These are phyloP conservation scores for Chamaenerion angustifolium DNA, from an alignment of 345 rosid species.

Conservation along the genomic window DNA sequence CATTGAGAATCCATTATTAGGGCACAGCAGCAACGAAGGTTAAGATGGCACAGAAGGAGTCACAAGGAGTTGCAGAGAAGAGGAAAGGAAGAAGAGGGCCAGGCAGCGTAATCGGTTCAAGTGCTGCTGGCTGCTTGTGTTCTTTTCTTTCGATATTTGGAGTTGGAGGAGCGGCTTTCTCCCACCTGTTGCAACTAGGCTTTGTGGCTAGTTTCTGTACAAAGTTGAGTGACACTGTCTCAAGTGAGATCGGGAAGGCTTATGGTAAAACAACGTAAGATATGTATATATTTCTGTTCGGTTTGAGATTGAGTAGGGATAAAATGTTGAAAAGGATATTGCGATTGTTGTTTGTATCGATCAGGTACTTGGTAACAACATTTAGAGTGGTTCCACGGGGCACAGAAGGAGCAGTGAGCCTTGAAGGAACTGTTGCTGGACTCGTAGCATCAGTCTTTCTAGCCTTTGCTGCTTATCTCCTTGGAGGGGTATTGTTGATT, in stretches of 20 bases:
- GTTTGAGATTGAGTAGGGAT: neutral
- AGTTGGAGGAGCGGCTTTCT: constrained; percentile 45
- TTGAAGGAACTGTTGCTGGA: constrained; percentile 91
- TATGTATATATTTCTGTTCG: neutral
- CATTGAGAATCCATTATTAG: constrained; percentile 21
- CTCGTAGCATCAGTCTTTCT: constrained; percentile 62
- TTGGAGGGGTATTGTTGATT: constrained; percentile 49
- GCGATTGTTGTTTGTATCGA: constrained; percentile 1
- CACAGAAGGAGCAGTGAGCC: constrained; percentile 92
- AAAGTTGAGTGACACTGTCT: constrained; percentile 84
- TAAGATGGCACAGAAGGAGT: constrained; percentile 93
- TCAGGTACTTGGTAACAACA: constrained; percentile 73
- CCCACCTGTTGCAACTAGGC: constrained; percentile 62
- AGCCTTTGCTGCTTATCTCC: constrained; percentile 48
- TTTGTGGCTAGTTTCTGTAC: constrained; percentile 96
- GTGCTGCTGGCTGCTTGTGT: constrained; percentile 90
- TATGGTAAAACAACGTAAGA: constrained; percentile 93
- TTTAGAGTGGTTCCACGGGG: constrained; percentile 88
- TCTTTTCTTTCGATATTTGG: constrained; percentile 62
- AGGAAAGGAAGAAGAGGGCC: constrained; percentile 93
- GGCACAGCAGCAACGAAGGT: constrained; percentile 93
- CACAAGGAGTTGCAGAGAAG: constrained; percentile 93
- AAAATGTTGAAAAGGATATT: neutral
- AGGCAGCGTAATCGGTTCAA: constrained; percentile 92
- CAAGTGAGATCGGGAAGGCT: constrained; percentile 95